Conservation (phyloP, 495 filamentous ascomycete genomes). For the Aeminium ludgeri region DNA sequence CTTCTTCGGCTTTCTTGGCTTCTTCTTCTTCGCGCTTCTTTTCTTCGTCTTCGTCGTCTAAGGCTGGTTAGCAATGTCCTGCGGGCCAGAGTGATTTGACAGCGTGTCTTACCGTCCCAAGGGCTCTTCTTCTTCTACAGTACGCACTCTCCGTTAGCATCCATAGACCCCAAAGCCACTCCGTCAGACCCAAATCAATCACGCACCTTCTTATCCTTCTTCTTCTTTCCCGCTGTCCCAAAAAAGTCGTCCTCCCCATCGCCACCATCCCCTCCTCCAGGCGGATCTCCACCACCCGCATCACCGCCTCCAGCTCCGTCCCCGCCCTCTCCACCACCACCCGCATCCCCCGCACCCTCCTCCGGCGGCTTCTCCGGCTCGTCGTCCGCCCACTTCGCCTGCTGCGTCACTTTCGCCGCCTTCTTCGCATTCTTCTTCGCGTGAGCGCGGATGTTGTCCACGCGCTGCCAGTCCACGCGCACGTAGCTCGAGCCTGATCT, state of each 20-base stretch:
- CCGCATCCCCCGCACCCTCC: slow-evolving; percentile 20
- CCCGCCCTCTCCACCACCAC: slow-evolving; percentile 9
- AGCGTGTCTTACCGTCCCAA: slow-evolving; percentile 1
- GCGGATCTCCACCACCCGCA: slow-evolving; percentile 18
- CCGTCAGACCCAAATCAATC: too few relatives aligned
- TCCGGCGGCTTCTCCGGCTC: slow-evolving; percentile 33
- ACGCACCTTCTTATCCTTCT: too few relatives aligned
- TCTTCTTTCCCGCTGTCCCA: slow-evolving; percentile 14
- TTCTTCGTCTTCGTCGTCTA: slow-evolving; percentile 16
- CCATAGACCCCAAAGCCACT: too few relatives aligned
- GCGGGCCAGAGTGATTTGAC: neutral
- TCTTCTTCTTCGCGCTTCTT: slow-evolving; percentile 24
- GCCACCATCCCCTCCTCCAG: slow-evolving; percentile 18
- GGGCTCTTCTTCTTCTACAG: slow-evolving; percentile 16
- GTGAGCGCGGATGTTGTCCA: slow-evolving; percentile 9
- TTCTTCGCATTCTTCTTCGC: slow-evolving; percentile 23
- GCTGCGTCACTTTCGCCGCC: slow-evolving; percentile 10
- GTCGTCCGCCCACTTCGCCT: slow-evolving; percentile 18
- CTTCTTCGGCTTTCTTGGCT: slow-evolving; percentile 20
- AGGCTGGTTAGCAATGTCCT: neutral
- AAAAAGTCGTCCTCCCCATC: slow-evolving; percentile 24
- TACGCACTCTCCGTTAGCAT: too few relatives aligned
- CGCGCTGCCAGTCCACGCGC: slow-evolving; percentile 7
- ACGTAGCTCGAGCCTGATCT: neutral
- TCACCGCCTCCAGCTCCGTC: slow-evolving; percentile 18